These are phyloP conservation scores for Ascosphaera apis DNA, from an alignment of 2,329 filamentous ascomycete genomes.

Conservation along the genomic window DNA sequence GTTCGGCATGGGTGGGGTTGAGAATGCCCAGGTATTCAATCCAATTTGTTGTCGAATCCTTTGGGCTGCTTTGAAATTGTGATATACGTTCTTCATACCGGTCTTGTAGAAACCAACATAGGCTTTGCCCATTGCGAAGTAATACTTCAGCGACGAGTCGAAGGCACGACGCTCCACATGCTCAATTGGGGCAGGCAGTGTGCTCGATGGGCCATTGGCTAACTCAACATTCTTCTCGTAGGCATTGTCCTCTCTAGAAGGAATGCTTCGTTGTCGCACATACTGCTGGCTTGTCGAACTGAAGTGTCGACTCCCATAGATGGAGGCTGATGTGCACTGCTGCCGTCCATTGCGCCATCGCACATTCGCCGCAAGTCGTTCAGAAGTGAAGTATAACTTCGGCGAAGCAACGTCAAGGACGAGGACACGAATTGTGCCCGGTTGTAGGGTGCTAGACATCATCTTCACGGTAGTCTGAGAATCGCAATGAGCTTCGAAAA, in stretches of 20 bases:
- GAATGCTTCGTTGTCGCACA: too few relatives aligned
- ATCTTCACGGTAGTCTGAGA: background rate
- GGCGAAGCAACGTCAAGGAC: background rate
- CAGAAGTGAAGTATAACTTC: background rate
- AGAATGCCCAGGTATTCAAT: conserved; percentile 12
- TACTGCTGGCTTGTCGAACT: background rate
- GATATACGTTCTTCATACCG: conserved; percentile 50
- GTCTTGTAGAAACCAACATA: conserved; percentile 75
- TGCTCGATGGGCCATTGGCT: conserved; percentile 50
- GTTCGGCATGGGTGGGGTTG: conserved; percentile 10
- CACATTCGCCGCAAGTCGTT: too few relatives aligned
- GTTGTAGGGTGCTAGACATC: background rate
- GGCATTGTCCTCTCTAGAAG: too few relatives aligned
- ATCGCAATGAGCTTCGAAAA: conserved; percentile 1
- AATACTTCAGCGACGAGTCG: conserved; percentile 12
- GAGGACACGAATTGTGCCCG: background rate
- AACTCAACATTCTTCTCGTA: conserved; percentile 7
- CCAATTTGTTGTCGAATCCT: conserved; percentile 12
- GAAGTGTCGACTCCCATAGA: background rate
- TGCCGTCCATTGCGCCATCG: background rate
- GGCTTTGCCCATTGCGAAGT: conserved; percentile 38
- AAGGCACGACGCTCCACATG: conserved; percentile 29
- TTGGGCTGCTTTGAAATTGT: conserved; percentile 30
- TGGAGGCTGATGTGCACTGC: too few relatives aligned
- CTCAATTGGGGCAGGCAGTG: conserved; percentile 45